Evolutionary conservation across 176 grass and related monocot species (phyloP).

Genomic region (Leersia perrieri): DNA sequence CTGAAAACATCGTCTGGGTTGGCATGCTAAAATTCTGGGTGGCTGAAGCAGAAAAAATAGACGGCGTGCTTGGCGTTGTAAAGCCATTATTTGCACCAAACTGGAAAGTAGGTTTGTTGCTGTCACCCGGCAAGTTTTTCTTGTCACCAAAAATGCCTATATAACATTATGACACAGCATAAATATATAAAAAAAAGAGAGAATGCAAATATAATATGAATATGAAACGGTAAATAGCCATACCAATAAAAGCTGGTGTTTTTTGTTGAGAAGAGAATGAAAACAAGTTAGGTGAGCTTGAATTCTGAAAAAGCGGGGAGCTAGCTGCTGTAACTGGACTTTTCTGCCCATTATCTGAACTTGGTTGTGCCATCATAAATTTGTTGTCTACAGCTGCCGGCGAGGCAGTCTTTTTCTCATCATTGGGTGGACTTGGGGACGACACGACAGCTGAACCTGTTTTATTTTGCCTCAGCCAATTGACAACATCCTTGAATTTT

Average conservation of each 20-base stretch:
- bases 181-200: slow-evolving; percentile 23
- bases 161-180: slow-evolving; percentile 26
- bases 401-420: slow-evolving; percentile 45
- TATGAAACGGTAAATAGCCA: slow-evolving; percentile 10
- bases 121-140: slow-evolving; percentile 24
- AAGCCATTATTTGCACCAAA: slow-evolving; percentile 60
- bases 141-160: slow-evolving; percentile 58
- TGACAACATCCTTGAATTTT: slow-evolving; percentile 96
- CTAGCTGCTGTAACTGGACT: slow-evolving; percentile 25
- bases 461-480: slow-evolving; percentile 79
- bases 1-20: slow-evolving; percentile 49
- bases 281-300: slow-evolving; percentile 38
- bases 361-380: slow-evolving; percentile 24
- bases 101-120: slow-evolving; percentile 47
- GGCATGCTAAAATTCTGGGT: slow-evolving; percentile 50
- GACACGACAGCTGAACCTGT: slow-evolving; percentile 38
- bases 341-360: slow-evolving; percentile 32
- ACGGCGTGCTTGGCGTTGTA: slow-evolving; percentile 29
- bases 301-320: slow-evolving; percentile 44
- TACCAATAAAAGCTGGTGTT: slow-evolving; percentile 42
- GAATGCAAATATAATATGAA: slow-evolving; percentile 7
- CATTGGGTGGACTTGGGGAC: slow-evolving; percentile 37
- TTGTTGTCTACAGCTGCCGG: slow-evolving; percentile 35
- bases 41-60: slow-evolving; percentile 51
- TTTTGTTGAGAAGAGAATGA: slow-evolving; percentile 42